Conservation (phyloP, 495 filamentous ascomycete species). For the Viridothelium virens region DNA sequence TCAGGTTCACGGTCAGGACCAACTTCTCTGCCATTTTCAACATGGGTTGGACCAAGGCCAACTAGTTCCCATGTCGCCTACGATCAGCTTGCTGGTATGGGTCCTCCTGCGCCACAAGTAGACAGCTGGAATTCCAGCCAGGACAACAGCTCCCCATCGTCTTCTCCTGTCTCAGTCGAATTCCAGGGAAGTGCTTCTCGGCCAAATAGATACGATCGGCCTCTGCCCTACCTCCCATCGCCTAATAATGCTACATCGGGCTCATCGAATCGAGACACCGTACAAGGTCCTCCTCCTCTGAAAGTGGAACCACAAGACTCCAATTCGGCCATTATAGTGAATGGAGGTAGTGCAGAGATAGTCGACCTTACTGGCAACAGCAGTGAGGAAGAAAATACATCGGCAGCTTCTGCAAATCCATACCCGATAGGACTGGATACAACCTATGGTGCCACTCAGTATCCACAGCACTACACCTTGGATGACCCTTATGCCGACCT, state of each 20-base stretch:
- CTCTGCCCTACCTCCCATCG: neutral
- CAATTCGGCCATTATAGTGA: too few species aligned
- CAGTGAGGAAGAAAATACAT: slow-evolving; percentile 23
- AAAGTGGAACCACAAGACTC: neutral
- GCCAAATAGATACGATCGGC: neutral
- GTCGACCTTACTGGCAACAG: slow-evolving; percentile 25
- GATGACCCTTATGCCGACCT: slow-evolving; percentile 1
- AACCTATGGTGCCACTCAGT: neutral
- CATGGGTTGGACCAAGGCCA: neutral
- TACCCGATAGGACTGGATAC: slow-evolving; percentile 13
- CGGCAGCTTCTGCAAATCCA: slow-evolving; percentile 14
- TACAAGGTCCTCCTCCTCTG: neutral
- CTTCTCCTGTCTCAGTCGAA: neutral
- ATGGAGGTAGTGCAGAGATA: neutral
- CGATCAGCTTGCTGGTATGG: neutral
- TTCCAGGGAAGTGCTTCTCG: neutral
- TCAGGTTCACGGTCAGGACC: neutral
- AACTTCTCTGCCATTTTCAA: neutral
- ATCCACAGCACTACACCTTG: neutral
- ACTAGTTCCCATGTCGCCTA: neutral
- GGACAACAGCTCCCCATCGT: neutral
- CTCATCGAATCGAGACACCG: neutral
- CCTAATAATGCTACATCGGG: neutral
- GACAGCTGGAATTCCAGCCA: neutral
- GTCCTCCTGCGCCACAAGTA: neutral